Conservation (phyloP, 768 basidiomycete genomes). For the Russula virescens region DNA sequence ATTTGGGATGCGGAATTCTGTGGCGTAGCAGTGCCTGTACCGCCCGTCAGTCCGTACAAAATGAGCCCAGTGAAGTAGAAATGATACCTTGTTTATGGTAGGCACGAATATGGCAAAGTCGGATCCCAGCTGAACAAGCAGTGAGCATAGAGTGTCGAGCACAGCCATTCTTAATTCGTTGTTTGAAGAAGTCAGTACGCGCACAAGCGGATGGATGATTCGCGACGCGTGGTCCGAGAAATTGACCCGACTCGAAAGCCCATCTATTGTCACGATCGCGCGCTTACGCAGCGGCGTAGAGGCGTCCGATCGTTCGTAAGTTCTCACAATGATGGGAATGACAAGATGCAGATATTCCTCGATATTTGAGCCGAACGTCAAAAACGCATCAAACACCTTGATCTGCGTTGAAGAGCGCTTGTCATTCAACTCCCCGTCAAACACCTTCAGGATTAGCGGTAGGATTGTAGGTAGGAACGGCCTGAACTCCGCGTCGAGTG, state of each 20-base stretch:
- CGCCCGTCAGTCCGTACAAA: slow-evolving; percentile 9
- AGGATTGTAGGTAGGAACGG: slow-evolving; percentile 89
- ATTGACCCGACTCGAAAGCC: slow-evolving; percentile 86
- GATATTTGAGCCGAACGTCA: slow-evolving; percentile 92
- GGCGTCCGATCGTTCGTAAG: slow-evolving; percentile 79
- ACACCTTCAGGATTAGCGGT: slow-evolving; percentile 84
- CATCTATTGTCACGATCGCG: slow-evolving; percentile 88
- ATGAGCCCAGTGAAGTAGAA: neutral
- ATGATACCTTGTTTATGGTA: slow-evolving; percentile 84
- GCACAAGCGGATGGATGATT: slow-evolving; percentile 91
- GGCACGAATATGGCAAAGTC: slow-evolving; percentile 98
- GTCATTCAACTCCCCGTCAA: slow-evolving; percentile 82
- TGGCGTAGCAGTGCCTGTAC: slow-evolving; percentile 67
- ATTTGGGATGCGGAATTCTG: slow-evolving; percentile 72
- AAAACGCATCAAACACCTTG: slow-evolving; percentile 90
- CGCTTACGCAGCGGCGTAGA: slow-evolving; percentile 72
- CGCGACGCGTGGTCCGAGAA: slow-evolving; percentile 97
- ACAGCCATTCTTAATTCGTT: slow-evolving; percentile 81
- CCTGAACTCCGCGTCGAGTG: slow-evolving; percentile 95
- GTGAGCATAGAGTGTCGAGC: slow-evolving; percentile 89
- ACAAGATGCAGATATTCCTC: slow-evolving; percentile 98
- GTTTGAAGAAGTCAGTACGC: slow-evolving; percentile 68
- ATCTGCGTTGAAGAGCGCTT: slow-evolving; percentile 73
- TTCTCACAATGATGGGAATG: slow-evolving; percentile 88
- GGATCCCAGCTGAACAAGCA: slow-evolving; percentile 89